A percentile compares a stretch with the other conserved stretches of the same genome.
Conservation (phyloP, 192 early-diverging fungal genomes). For the Entrophospora sp. region DNA sequence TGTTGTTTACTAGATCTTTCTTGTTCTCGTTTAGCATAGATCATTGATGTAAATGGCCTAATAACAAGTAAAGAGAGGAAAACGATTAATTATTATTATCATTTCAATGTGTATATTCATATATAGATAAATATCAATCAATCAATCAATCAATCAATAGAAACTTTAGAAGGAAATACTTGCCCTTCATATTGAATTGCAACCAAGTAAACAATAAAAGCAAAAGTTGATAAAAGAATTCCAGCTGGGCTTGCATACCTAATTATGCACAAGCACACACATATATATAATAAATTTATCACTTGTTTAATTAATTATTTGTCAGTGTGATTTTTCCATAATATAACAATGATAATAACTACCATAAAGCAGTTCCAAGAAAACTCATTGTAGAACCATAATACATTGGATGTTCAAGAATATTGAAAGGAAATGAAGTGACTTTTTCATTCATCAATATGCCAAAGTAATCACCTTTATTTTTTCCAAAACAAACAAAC, state of each 20-base stretch:
- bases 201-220: conserved; percentile 66
- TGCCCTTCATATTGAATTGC: conserved; percentile 77
- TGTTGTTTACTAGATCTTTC: conserved; percentile 13
- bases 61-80: too few relatives aligned
- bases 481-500: too few relatives aligned
- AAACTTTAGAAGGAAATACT: conserved; percentile 9
- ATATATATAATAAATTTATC: not conserved
- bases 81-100: too few relatives aligned
- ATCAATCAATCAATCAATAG: too few relatives aligned
- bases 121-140: too few relatives aligned
- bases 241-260: conserved; percentile 66
- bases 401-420: conserved; percentile 93
- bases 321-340: too few relatives aligned
- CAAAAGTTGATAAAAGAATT: conserved; percentile 54
- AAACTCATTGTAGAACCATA: conserved; percentile 83
- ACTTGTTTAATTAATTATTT: not conserved
- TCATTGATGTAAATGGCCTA: conserved; percentile 74
- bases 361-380: conserved; percentile 75
- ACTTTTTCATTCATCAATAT: conserved; percentile 81
- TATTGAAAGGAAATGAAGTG: conserved; percentile 87
- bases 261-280: not conserved
- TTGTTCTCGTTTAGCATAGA: conserved; percentile 53
- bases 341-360: conserved; percentile 21
- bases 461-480: conserved; percentile 94
- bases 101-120: too few relatives aligned